phyloP scores from a whole-genome alignment of 2,329 filamentous ascomycete genomes.

The Balansia obtecta region DNA sequence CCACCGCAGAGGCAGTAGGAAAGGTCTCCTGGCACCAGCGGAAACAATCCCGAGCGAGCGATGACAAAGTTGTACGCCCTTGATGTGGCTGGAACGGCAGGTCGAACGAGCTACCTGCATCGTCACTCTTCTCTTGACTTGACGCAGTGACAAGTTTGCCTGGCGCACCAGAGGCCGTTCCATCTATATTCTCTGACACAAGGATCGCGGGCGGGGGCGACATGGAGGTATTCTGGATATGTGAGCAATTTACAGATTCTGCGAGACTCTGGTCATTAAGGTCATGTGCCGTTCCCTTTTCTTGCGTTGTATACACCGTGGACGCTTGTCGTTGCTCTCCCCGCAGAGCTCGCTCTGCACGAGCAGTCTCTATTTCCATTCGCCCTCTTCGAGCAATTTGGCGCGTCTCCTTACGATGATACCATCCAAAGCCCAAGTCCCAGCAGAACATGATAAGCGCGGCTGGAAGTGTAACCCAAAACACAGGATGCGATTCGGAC shows the following conservation, averaged over 20 bases:
- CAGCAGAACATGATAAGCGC: constrained; percentile 57
- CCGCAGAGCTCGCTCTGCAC: constrained; percentile 8
- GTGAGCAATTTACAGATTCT: background rate
- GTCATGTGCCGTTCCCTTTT: background rate
- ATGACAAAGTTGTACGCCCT: constrained; percentile 36
- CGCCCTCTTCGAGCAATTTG: constrained; percentile 46
- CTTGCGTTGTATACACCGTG: background rate
- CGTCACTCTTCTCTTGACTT: background rate
- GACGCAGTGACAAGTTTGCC: background rate
- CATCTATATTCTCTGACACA: constrained; percentile 10
- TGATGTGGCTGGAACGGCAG: constrained; percentile 5
- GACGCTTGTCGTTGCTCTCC: constrained; percentile 5
- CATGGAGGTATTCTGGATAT: background rate
- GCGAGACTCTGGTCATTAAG: background rate
- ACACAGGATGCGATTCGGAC: constrained; percentile 44
- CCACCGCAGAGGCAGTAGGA: constrained; percentile 53
- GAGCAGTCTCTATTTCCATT: constrained; percentile 12
- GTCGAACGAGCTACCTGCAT: background rate
- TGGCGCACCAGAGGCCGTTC: background rate
- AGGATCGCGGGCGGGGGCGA: constrained; percentile 9
- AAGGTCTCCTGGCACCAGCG: constrained; percentile 58
- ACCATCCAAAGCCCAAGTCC: constrained; percentile 53
- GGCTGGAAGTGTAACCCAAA: constrained; percentile 56
- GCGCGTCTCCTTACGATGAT: constrained; percentile 48
- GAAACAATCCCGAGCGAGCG: constrained; percentile 31